Conservation (phyloP, 805 yeast species). For the Kazachstania martiniae region DNA sequence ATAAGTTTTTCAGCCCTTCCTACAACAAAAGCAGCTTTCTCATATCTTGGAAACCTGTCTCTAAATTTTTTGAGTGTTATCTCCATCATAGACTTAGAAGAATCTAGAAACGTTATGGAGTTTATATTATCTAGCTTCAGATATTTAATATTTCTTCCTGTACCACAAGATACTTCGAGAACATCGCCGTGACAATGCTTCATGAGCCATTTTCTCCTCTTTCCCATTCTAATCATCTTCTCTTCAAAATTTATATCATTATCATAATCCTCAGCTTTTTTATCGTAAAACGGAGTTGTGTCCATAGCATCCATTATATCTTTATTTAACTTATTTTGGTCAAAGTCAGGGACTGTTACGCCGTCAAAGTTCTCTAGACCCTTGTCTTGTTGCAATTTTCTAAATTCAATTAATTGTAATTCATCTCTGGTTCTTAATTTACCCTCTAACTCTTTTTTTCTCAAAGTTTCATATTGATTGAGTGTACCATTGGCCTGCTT, state of each 20-base stretch:
- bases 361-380: conserved; percentile 25
- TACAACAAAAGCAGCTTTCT: conserved; percentile 74
- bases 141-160: conserved; percentile 84
- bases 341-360: conserved; percentile 20
- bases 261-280: conserved; percentile 73
- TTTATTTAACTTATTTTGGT: conserved; percentile 27
- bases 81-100: conserved; percentile 79
- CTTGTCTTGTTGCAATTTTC: conserved; percentile 36
- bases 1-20: conserved; percentile 81
- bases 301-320: conserved; percentile 60
- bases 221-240: conserved; percentile 35
- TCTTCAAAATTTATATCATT: conserved; percentile 55
- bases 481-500: conserved; percentile 27
- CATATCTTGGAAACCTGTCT: conserved; percentile 51
- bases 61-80: conserved; percentile 65
- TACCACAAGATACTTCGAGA: conserved; percentile 89
- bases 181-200: conserved; percentile 76
- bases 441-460: conserved; percentile 51
- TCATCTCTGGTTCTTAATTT: conserved; percentile 54
- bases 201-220: conserved; percentile 71
- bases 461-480: conserved; percentile 53
- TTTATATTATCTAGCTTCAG: conserved; percentile 47
- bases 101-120: conserved; percentile 77
- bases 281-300: conserved; percentile 70
- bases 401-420: conserved; percentile 48